Evolutionary conservation across 2,329 filamentous ascomycete species (phyloP).

Genomic region (Fusarium fujikuroi): DNA sequence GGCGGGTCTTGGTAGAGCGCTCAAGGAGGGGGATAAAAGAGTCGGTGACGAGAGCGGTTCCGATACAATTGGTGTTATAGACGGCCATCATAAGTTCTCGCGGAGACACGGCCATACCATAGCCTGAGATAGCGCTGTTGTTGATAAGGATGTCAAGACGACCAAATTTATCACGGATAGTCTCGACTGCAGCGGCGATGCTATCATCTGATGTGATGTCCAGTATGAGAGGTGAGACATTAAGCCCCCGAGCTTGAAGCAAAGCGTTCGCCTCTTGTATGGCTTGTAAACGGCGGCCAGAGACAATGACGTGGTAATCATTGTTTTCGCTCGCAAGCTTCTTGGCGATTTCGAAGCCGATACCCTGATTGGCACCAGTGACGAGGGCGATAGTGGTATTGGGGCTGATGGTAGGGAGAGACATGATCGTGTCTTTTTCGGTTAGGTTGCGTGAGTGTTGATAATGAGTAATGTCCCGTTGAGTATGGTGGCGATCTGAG

Average conservation of each 20-base stretch:
- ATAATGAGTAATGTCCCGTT: not conserved
- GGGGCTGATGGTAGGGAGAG: conserved; percentile 4
- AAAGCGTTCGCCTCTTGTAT: conserved; percentile 15
- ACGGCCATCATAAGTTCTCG: conserved; percentile 27
- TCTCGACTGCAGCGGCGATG: conserved; percentile 12
- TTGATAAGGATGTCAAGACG: conserved; percentile 32
- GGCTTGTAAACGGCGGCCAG: conserved; percentile 6
- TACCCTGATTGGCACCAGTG: conserved; percentile 27
- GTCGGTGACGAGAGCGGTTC: conserved; percentile 32
- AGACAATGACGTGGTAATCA: conserved; percentile 25
- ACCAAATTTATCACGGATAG: conserved; percentile 4
- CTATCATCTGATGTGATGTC: conserved; percentile 31
- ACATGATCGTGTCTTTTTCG: conserved; percentile 4
- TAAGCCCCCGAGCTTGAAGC: conserved; percentile 10
- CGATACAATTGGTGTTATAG: conserved; percentile 30
- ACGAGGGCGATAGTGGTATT: conserved; percentile 19
- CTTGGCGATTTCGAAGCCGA: conserved; percentile 22
- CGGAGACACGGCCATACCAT: not conserved
- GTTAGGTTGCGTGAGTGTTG: not conserved
- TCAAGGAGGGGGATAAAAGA: conserved; percentile 21
- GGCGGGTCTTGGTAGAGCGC: conserved; percentile 10
- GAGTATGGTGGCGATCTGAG: not conserved
- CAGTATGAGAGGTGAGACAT: conserved; percentile 18
- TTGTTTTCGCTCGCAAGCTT: conserved; percentile 18
- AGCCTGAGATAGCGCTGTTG: conserved; percentile 28